phyloP scores from a whole-genome alignment of 805 yeast genomes.

The Blastobotrys terrestris region DNA sequence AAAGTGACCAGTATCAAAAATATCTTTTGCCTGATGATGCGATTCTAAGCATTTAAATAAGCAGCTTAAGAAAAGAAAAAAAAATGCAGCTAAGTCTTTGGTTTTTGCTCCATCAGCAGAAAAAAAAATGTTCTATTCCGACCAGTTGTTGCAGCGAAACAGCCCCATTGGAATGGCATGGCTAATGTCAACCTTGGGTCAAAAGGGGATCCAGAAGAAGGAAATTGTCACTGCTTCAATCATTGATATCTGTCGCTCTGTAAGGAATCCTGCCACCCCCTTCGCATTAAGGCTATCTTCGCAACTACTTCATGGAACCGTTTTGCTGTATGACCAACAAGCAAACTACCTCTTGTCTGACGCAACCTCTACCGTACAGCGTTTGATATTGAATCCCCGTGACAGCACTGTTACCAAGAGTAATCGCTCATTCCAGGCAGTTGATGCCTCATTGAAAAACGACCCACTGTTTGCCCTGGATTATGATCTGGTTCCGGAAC shows the following conservation, averaged over 20 bases:
- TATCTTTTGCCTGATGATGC: background rate
- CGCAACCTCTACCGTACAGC: background rate
- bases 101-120: background rate
- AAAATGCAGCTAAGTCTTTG: background rate
- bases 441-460: background rate
- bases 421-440: background rate
- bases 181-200: slow-evolving; percentile 14
- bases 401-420: background rate
- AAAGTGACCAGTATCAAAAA: no score
- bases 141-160: background rate
- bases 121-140: slow-evolving; percentile 9
- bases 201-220: slow-evolving; percentile 12
- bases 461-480: background rate
- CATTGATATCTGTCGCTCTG: slow-evolving; percentile 37
- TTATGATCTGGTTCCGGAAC: background rate
- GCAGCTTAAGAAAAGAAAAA: no score
- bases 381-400: background rate
- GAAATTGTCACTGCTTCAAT: slow-evolving; percentile 35
- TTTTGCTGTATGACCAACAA: slow-evolving; percentile 34
- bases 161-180: slow-evolving; percentile 10
- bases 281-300: slow-evolving; percentile 36
- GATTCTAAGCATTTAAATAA: background rate
- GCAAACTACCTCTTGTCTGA: background rate
- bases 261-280: slow-evolving; percentile 19
- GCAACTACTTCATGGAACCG: slow-evolving; percentile 42